Base-by-base conservation (phyloP, 164 flowering plant genomes). In the Cinnamomum chago region DNA sequence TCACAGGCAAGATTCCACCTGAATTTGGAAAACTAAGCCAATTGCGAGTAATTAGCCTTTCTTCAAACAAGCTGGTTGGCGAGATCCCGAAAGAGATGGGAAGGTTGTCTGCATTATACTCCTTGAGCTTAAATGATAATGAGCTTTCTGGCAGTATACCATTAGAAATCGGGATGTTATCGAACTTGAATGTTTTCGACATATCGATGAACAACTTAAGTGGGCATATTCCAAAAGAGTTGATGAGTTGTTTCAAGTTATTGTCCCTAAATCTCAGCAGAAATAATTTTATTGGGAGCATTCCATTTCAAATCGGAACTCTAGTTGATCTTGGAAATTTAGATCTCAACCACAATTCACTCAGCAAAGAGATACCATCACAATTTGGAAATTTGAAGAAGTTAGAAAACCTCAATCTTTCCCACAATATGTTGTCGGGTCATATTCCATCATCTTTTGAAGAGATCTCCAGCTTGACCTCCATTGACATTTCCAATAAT, bases 281-380 rank as follows among this genome's bases (percentile, higher is more conserved):
- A 80, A 90, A 90, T 74, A 58, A 70, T 24, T 76, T 88, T 2
- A 77, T 76, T 0, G 89, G 90, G 12, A 62, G 67, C 23, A 86
- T 87, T 55, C 89, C 92, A 14, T 9, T 23, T 0, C 82, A 84
- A 73, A 80, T 89, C 0, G 85, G 87, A 0, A 84, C 85, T 74
- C 75, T 88, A 60, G 24, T 27, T 1, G 14, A 22, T 0, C 50
- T 24, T 89, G 75, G 83, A 82, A 78, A 28, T 17, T 68, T 90
- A 62, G 93, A 91, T 68, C 83, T 89, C 13, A 89, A 92, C 81
- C 67, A 81, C 70, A 91, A 91, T 75, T 80, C 73, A 2, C 77
- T 91, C 17, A 72, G 84, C 2, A 90, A 92, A 64, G 2, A 71
- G 12, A 85, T 91, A 2, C 93, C 93, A n/a, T 60, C 64, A 24